Evolutionary conservation across 352 stramenopile species (phyloP).

Genomic region (Globisporangium echinulatum): DNA sequence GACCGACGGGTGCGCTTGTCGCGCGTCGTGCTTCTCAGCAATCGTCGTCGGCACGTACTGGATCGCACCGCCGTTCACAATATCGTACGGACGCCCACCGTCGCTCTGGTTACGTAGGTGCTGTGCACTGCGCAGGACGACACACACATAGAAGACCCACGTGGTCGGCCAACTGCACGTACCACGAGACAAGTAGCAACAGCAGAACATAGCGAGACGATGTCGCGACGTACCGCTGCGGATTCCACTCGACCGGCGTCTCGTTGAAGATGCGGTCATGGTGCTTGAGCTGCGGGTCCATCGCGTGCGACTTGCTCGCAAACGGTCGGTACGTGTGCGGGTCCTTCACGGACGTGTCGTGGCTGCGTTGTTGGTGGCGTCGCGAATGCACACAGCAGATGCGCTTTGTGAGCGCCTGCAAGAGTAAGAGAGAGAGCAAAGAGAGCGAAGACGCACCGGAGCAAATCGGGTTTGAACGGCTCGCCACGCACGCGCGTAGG

Average conservation of each 20-base stretch:
- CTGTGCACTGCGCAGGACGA: slow-evolving; percentile 35
- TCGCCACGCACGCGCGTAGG: slow-evolving; percentile 22
- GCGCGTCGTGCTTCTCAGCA: slow-evolving; percentile 51
- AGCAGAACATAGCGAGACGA: background rate
- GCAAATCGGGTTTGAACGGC: slow-evolving; percentile 36
- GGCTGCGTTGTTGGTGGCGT: slow-evolving; percentile 9
- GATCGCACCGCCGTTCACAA: slow-evolving; percentile 57
- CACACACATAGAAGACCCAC: background rate
- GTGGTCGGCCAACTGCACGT: background rate
- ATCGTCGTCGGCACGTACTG: slow-evolving; percentile 57
- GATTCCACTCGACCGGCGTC: slow-evolving; percentile 43
- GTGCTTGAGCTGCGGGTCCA: slow-evolving; percentile 37
- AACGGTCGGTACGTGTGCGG: slow-evolving; percentile 38
- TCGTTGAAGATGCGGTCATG: slow-evolving; percentile 71
- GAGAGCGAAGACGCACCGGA: slow-evolving; percentile 21
- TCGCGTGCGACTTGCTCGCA: slow-evolving; percentile 38
- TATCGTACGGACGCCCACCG: slow-evolving; percentile 50
- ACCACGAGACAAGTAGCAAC: background rate
- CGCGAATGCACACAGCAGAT: too few species aligned
- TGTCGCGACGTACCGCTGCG: slow-evolving; percentile 28
- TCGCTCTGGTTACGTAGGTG: slow-evolving; percentile 70
- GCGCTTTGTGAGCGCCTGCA: too few species aligned
- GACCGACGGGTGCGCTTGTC: slow-evolving; percentile 65
- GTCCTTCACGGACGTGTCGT: slow-evolving; percentile 23
- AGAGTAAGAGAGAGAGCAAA: background rate